Evolutionary conservation across 1,284 basidiomycete genomes (phyloP).

Genomic region (Moesziomyces antarcticus): DNA sequence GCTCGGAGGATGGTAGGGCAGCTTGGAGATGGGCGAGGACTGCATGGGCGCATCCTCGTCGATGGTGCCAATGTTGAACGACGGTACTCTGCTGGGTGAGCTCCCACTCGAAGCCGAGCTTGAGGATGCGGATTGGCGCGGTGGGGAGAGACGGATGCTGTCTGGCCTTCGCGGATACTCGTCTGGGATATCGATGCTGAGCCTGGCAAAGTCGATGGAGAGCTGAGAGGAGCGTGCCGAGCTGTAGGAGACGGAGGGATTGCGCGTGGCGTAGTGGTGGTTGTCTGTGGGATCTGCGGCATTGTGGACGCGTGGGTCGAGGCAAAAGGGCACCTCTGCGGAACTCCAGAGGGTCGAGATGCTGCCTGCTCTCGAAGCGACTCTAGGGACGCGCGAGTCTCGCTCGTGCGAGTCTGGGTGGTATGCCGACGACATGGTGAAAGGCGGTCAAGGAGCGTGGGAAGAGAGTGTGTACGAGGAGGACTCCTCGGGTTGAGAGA

Average conservation of each 20-base stretch:
- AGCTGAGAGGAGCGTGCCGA: constrained; percentile 23
- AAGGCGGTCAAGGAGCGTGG: too few relatives aligned
- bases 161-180: constrained; percentile 38
- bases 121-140: constrained; percentile 14
- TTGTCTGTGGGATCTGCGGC: constrained; percentile 8
- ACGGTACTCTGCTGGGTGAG: constrained; percentile 29
- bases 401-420: constrained; percentile 20
- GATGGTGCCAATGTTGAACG: constrained; percentile 39
- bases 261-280: constrained; percentile 2
- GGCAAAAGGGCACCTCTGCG: constrained; percentile 56
- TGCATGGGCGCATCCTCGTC: constrained; percentile 23
- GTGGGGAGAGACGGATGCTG: constrained; percentile 27
- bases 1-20: constrained; percentile 21
- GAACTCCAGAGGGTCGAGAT: constrained; percentile 60
- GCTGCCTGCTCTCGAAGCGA: constrained; percentile 42
- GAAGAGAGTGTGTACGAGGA: too few relatives aligned
- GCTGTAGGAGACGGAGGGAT: constrained; percentile 11
- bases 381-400: constrained; percentile 27
- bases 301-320: constrained; percentile 39
- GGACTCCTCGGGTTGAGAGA: too few relatives aligned
- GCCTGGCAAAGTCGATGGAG: constrained; percentile 33
- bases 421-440: constrained; percentile 15
- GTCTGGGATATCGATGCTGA: constrained; percentile 44
- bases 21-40: constrained; percentile 21
- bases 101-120: constrained; percentile 13